Evolutionary conservation across 352 stramenopile species (phyloP).

Genomic region (Halophytophthora batemanensis): DNA sequence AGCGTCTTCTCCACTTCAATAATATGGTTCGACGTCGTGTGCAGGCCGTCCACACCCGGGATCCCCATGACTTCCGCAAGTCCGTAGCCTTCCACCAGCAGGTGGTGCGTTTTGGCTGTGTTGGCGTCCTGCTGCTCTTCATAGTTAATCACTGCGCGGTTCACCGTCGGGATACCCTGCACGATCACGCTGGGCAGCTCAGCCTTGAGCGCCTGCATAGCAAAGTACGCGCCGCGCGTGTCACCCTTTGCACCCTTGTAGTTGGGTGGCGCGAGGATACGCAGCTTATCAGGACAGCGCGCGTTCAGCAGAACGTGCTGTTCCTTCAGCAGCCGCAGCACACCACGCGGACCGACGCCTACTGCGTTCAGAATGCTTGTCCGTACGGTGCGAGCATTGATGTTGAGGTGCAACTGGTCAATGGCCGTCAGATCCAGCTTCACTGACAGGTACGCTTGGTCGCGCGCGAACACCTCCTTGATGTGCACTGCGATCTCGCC

Average conservation of each 20-base stretch:
- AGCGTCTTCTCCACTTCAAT: slow-evolving; percentile 96
- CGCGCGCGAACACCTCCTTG: slow-evolving; percentile 96
- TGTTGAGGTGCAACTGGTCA: slow-evolving; percentile 95
- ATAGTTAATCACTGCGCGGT: slow-evolving; percentile 98
- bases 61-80: slow-evolving; percentile 98
- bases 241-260: slow-evolving; percentile 85
- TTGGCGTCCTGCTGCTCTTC: slow-evolving; percentile 80
- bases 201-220: slow-evolving; percentile 95
- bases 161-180: slow-evolving; percentile 96
- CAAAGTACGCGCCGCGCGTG: slow-evolving; percentile 87
- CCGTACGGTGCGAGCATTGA: slow-evolving; percentile 90
- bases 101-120: slow-evolving; percentile 86
- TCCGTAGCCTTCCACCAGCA: slow-evolving; percentile 98
- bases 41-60: slow-evolving; percentile 93
- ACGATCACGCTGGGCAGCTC: slow-evolving; percentile 97
- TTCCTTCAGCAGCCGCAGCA: slow-evolving; percentile 76
- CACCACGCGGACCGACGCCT: slow-evolving; percentile 62
- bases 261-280: slow-evolving; percentile 75
- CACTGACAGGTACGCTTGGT: slow-evolving; percentile 95
- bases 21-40: slow-evolving; percentile 99
- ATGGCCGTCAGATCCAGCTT: slow-evolving; percentile 97
- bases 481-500: slow-evolving; percentile 96
- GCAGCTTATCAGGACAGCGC: slow-evolving; percentile 79
- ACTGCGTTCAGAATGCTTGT: slow-evolving; percentile 90
- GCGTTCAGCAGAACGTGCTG: slow-evolving; percentile 84